A percentile compares a stretch with the other conserved stretches of the same genome.
Conservation (phyloP, 2,329 filamentous ascomycete species). For the Colletotrichum graminicola region DNA sequence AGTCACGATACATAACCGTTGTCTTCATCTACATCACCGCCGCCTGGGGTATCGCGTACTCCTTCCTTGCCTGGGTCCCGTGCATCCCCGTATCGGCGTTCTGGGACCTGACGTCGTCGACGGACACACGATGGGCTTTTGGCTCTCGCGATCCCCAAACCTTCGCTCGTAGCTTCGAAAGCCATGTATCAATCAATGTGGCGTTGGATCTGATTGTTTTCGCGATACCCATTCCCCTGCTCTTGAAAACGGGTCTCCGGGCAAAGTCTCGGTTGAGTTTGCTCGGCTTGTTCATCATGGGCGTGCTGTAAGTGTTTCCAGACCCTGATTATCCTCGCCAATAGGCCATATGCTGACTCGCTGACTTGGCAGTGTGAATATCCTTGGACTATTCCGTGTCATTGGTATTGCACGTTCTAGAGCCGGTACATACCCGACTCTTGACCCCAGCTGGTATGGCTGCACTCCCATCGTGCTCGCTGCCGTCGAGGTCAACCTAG, state of each 20-base stretch:
- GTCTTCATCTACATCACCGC: slow-evolving; percentile 46
- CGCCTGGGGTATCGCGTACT: slow-evolving; percentile 49
- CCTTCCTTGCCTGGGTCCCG: slow-evolving; percentile 50
- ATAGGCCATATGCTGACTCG: background rate
- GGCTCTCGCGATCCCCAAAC: slow-evolving; percentile 46
- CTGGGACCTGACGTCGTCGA: slow-evolving; percentile 45
- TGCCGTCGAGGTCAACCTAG: slow-evolving; percentile 50
- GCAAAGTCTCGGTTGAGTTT: slow-evolving; percentile 50
- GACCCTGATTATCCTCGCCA: background rate
- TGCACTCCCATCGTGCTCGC: slow-evolving; percentile 50
- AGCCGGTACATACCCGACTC: slow-evolving; percentile 50
- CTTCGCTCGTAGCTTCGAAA: slow-evolving; percentile 48
- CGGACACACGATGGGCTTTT: slow-evolving; percentile 46
- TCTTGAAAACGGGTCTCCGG: slow-evolving; percentile 44
- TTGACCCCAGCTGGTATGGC: slow-evolving; percentile 54
- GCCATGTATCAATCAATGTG: slow-evolving; percentile 49
- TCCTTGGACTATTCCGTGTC: slow-evolving; percentile 48
- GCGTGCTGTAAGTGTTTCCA: slow-evolving; percentile 47
- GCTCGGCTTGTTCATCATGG: slow-evolving; percentile 48
- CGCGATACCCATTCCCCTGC: slow-evolving; percentile 49
- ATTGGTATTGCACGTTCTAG: slow-evolving; percentile 47
- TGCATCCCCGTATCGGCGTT: slow-evolving; percentile 50
- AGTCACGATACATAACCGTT: slow-evolving; percentile 41
- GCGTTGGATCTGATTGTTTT: slow-evolving; percentile 50
- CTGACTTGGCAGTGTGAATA: slow-evolving; percentile 36